Evolutionary conservation across 371 early-diverging fungal genomes (phyloP), one percentile per base, ranked within the genome.

Genomic region (Parasitella parasitica): DNA sequence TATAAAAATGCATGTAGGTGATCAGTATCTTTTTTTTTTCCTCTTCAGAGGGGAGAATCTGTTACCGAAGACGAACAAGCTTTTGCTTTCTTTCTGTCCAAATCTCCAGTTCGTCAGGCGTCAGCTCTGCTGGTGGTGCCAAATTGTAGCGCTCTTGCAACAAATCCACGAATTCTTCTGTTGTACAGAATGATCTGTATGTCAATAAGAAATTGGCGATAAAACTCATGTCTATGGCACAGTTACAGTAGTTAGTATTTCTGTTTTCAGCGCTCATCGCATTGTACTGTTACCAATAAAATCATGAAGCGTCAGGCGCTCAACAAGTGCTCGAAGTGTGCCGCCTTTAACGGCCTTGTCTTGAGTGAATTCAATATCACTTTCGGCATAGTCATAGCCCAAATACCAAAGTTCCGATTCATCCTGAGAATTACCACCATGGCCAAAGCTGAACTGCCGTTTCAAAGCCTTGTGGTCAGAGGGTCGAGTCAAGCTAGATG

Each of bases 11-110:
- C n/a, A 15, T 39, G 15, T 6, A 8, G 37, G 4, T 36, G 4
- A 13, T 36, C 15, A 36, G 15, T 36, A 36, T 15, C 15, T n/a
- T n/a, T n/a, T n/a, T n/a, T n/a, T n/a, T n/a, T n/a, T n/a, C n/a
- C n/a, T n/a, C n/a, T n/a, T n/a, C n/a, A n/a, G n/a, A n/a, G n/a
- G 5, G 20, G 11, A 20, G n/a, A 16, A 24, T 43, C 27, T 20
- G 16, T 67, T 75, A 75, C 46, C 94, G 89, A 61, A 95, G 77
- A 32, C 95, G 89, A 52, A 96, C 85, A 0, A 94, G 89, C 32
- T 84, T 91, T 61, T 89, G 84, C 70, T 96, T 96, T 69, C 84
- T 88, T 57, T 94, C 94, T 22, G 78, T 83, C 97, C 97, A 97
- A 12, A 80, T 75, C 43, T 81, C 83, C 28, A 90, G 61, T 60